A percentile compares a stretch with the other conserved stretches of the same genome.
Evolutionary conservation across 2,329 filamentous ascomycete genomes (phyloP).

Genomic region (Mycosphaerella sp.): DNA sequence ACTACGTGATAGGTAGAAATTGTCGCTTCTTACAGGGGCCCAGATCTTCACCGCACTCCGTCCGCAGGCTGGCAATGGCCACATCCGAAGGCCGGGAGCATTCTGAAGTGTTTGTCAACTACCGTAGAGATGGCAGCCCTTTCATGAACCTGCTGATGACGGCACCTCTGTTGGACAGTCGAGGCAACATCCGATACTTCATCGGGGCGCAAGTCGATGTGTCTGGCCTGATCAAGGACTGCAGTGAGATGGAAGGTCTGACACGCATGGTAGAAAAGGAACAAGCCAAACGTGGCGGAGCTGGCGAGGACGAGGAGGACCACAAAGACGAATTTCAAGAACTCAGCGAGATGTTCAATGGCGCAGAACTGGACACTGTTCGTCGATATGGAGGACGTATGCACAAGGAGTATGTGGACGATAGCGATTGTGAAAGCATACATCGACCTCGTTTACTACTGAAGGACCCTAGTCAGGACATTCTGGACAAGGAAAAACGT

Average conservation of each 20-base stretch:
- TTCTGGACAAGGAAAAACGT: slow-evolving; percentile 19
- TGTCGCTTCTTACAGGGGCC: slow-evolving; percentile 74
- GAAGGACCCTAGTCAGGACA: slow-evolving; percentile 41
- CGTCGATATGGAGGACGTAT: slow-evolving; percentile 58
- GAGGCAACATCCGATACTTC: slow-evolving; percentile 60
- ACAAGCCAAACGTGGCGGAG: slow-evolving; percentile 25
- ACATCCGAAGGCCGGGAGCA: slow-evolving; percentile 59
- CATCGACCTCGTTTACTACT: slow-evolving; percentile 43
- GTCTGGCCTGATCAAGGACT: slow-evolving; percentile 60
- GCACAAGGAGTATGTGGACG: slow-evolving; percentile 49
- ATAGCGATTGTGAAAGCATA: slow-evolving; percentile 40
- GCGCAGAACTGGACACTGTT: slow-evolving; percentile 59
- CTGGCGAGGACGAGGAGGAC: slow-evolving; percentile 32
- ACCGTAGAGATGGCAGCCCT: slow-evolving; percentile 64
- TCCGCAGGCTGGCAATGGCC: slow-evolving; percentile 56
- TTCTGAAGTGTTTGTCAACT: slow-evolving; percentile 70
- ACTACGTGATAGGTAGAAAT: slow-evolving; percentile 67
- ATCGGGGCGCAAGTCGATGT: slow-evolving; percentile 69
- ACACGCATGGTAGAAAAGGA: slow-evolving; percentile 33
- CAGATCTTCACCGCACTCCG: slow-evolving; percentile 58
- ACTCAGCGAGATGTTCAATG: slow-evolving; percentile 63
- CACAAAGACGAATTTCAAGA: slow-evolving; percentile 59
- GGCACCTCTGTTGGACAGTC: slow-evolving; percentile 63
- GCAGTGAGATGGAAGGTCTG: slow-evolving; percentile 58
- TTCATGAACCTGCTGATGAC: slow-evolving; percentile 73